Conservation (phyloP, 768 basidiomycete species). For the Leccinellum luteum region DNA sequence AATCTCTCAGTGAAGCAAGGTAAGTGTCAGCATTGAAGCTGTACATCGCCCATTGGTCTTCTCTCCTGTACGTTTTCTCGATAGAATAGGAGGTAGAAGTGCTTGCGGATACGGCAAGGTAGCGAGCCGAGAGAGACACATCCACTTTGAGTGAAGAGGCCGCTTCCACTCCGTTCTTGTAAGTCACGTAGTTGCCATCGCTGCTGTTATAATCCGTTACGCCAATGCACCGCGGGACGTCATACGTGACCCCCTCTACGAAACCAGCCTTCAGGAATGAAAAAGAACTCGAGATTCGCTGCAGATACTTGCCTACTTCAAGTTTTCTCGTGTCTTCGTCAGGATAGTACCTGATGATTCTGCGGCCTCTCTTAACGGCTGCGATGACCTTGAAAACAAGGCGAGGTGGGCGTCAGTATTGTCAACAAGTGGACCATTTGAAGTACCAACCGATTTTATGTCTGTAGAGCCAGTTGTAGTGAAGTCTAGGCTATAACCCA, state of each 20-base stretch:
- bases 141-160: background rate
- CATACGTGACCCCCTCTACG: background rate
- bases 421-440: background rate
- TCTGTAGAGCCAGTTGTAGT: background rate
- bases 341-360: background rate
- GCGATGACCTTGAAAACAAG: background rate
- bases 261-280: background rate
- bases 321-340: background rate
- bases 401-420: background rate
- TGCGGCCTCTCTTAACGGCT: background rate
- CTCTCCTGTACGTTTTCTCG: constrained; percentile 9
- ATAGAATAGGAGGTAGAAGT: constrained; percentile 13
- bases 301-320: background rate
- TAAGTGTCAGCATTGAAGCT: constrained; percentile 14
- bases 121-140: constrained; percentile 2
- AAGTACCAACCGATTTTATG: background rate
- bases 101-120: constrained; percentile 10
- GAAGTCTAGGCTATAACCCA: background rate
- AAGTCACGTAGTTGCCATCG: constrained; percentile 6
- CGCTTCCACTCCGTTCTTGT: background rate
- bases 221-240: constrained; percentile 1
- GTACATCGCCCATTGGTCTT: constrained; percentile 18
- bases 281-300: background rate
- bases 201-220: background rate
- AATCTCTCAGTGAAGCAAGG: constrained; percentile 9